Evolutionary conservation across 257 asterid species (phyloP), one percentile per base, ranked within the genome.

Genomic region (Asclepias syriaca): DNA sequence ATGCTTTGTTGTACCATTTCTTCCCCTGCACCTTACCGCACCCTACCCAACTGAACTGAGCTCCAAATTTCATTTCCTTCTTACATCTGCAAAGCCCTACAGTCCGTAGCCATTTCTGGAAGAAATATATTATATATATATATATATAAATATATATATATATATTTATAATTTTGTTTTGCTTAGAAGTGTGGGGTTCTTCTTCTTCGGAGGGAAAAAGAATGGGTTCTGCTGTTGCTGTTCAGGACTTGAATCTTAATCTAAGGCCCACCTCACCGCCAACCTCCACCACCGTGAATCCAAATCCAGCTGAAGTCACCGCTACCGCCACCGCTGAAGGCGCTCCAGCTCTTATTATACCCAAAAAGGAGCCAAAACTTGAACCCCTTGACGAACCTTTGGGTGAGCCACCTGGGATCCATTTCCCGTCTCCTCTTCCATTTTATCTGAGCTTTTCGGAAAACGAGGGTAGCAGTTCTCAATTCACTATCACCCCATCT

Each of bases 381-480:
- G 94, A 90, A 72, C 92, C 90, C 7, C 14, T 83, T 3, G 90
- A 87, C 18, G 92, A 90, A 8, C 51, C 72, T 18, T 49, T 72
- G 32, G 66, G 79, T 58, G 78, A 71, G 10, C 46, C 69, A 9
- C 55, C 68, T 11, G 68, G 29, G 19, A 24, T 72, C 64, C 54
- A 71, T 49, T 75, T 64, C 24, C 72, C 48, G 32, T 18, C 73
- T 1, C 71, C 79, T 8, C 19, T 74, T 19, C 70, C 77, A 2
- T 71, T 72, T 54, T 37, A 27, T 60, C 8, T 64, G 8, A 70
- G 68, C 46, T 53, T 45, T 32, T 21, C 54, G 18, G 46, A 43
- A 9, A 64, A 46, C 63, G n/a, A 65, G 16, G 56, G 59, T 72
- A 54, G 64, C 58, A 75, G 69, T 43, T 65, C 77, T 34, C 50